Conservation (phyloP, 2,329 filamentous ascomycete genomes). For the Cyphellophora attinorum region DNA sequence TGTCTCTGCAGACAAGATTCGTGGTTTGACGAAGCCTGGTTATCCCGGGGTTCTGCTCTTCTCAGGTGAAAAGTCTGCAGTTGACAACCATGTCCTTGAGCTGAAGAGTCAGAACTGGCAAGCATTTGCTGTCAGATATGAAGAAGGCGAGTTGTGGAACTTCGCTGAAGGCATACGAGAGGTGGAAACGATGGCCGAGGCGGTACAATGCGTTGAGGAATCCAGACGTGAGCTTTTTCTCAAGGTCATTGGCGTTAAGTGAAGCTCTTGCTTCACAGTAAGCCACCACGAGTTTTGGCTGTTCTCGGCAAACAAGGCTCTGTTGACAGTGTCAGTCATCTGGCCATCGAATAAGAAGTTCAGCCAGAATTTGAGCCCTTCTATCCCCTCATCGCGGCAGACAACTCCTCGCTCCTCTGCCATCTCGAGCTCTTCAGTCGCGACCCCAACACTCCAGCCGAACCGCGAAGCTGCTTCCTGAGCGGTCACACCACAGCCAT, state of each 20-base stretch:
- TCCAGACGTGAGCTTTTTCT: slow-evolving; percentile 9
- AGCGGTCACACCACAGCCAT: slow-evolving; percentile 78
- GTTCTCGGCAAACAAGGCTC: no score
- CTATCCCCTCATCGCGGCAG: slow-evolving; percentile 84
- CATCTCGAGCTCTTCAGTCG: slow-evolving; percentile 93
- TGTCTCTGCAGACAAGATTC: not conserved
- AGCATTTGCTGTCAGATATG: slow-evolving; percentile 14
- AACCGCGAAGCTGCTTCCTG: slow-evolving; percentile 84
- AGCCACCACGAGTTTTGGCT: no score
- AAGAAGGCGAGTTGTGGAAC: slow-evolving; percentile 5
- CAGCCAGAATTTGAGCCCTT: slow-evolving; percentile 88
- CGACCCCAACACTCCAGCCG: slow-evolving; percentile 94
- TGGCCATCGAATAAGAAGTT: slow-evolving; percentile 44
- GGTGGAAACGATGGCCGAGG: slow-evolving; percentile 15
- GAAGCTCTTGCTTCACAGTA: slow-evolving; percentile 3
- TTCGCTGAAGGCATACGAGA: slow-evolving; percentile 10
- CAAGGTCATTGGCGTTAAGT: slow-evolving; percentile 12
- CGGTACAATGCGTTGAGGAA: slow-evolving; percentile 10
- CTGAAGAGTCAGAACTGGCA: slow-evolving; percentile 14
- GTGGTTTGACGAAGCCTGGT: slow-evolving; percentile 16
- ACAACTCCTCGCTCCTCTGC: slow-evolving; percentile 81
- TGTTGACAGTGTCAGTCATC: not conserved
- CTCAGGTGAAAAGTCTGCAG: slow-evolving; percentile 8
- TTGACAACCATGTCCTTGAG: slow-evolving; percentile 13
- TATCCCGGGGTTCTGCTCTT: slow-evolving; percentile 16